These are phyloP conservation scores for Boletus semigastroideus DNA, from an alignment of 1,284 basidiomycete species.

Conservation along the genomic window DNA sequence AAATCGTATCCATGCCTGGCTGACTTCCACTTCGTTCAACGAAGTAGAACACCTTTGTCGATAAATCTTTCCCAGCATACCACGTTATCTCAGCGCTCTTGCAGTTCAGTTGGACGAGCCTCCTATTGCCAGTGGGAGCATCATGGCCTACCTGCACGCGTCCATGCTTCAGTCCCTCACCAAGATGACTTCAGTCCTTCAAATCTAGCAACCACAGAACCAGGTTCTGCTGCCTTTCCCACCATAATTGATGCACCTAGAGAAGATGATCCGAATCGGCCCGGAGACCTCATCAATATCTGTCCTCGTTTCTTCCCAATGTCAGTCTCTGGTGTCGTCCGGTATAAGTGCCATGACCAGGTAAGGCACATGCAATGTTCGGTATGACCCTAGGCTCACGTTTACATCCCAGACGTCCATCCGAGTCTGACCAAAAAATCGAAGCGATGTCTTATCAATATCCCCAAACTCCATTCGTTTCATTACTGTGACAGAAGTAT, in stretches of 20 bases:
- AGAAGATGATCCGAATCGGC: conserved; percentile 6
- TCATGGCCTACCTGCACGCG: too few relatives aligned
- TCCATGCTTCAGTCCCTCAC: background rate
- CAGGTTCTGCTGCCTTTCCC: background rate
- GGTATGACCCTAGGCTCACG: conserved; percentile 1
- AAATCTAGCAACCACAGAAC: background rate
- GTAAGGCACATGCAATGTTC: conserved; percentile 6
- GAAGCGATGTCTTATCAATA: conserved; percentile 20
- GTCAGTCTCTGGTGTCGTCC: conserved; percentile 10
- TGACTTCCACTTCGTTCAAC: background rate
- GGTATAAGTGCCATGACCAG: conserved; percentile 17
- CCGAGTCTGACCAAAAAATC: conserved; percentile 8
- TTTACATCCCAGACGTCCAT: conserved; percentile 5
- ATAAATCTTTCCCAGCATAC: conserved; percentile 15
- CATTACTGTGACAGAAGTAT: background rate
- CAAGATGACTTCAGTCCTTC: background rate
- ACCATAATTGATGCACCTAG: conserved; percentile 9
- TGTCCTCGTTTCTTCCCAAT: conserved; percentile 15
- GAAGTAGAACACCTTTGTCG: conserved; percentile 12
- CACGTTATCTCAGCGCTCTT: conserved; percentile 18
- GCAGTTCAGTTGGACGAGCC: conserved; percentile 4
- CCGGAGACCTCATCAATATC: conserved; percentile 6
- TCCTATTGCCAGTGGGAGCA: too few relatives aligned
- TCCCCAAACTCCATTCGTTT: conserved; percentile 21
- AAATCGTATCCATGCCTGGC: background rate